These are phyloP conservation scores for Cercospora zeina DNA, from an alignment of 2,329 filamentous ascomycete species.

Conservation along the genomic window DNA sequence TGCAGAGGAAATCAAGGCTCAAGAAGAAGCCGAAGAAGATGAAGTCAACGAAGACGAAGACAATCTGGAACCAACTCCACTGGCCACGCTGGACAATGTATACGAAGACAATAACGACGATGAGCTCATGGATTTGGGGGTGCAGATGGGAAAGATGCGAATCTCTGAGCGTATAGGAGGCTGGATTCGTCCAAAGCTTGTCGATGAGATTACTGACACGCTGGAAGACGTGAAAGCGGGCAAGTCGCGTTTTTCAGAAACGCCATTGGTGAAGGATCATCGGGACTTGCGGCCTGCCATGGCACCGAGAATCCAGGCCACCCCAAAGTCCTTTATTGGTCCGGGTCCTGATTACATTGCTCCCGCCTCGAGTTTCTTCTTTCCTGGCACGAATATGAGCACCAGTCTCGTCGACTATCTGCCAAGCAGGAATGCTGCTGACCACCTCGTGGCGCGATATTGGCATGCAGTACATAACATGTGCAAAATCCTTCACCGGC, in stretches of 20 bases:
- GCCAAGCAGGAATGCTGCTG: slow-evolving; percentile 58
- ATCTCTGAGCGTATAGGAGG: slow-evolving; percentile 75
- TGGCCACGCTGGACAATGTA: slow-evolving; percentile 64
- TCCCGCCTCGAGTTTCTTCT: slow-evolving; percentile 67
- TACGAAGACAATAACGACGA: slow-evolving; percentile 67
- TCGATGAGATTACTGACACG: slow-evolving; percentile 61
- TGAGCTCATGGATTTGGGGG: slow-evolving; percentile 70
- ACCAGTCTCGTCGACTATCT: slow-evolving; percentile 61
- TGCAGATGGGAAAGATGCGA: slow-evolving; percentile 68
- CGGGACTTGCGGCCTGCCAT: slow-evolving; percentile 25
- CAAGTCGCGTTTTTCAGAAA: slow-evolving; percentile 30
- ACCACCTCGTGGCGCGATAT: slow-evolving; percentile 66
- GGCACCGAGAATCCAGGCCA: slow-evolving; percentile 31
- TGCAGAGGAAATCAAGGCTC: slow-evolving; percentile 37
- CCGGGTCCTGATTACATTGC: slow-evolving; percentile 67
- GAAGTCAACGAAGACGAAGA: slow-evolving; percentile 56
- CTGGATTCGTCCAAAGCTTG: slow-evolving; percentile 67
- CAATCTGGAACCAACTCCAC: slow-evolving; percentile 61
- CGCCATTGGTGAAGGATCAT: slow-evolving; percentile 26
- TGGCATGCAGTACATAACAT: slow-evolving; percentile 68
- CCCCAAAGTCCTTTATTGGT: slow-evolving; percentile 56
- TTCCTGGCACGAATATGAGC: slow-evolving; percentile 53
- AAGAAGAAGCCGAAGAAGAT: slow-evolving; percentile 58
- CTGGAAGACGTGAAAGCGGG: slow-evolving; percentile 36
- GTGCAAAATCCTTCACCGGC: slow-evolving; percentile 66